Conservation (phyloP, 2,329 filamentous ascomycete species). For the Colletotrichum costaricense region DNA sequence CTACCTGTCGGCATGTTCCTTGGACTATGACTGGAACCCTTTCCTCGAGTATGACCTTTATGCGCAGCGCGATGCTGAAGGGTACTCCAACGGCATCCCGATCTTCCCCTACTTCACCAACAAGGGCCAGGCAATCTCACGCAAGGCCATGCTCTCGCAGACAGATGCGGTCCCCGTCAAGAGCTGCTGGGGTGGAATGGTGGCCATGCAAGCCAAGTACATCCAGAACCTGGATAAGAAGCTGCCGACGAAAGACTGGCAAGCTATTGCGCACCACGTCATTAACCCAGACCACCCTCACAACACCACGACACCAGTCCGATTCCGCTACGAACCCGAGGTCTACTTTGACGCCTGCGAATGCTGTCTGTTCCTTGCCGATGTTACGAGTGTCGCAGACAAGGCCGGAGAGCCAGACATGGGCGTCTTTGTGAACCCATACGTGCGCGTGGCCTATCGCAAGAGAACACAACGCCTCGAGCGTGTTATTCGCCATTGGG, state of each 20-base stretch:
- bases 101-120: constrained; percentile 76
- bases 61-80: constrained; percentile 75
- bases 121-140: constrained; percentile 62
- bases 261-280: constrained; percentile 37
- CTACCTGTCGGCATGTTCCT: constrained; percentile 77
- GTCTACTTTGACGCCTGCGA: constrained; percentile 73
- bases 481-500: constrained; percentile 68
- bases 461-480: constrained; percentile 24
- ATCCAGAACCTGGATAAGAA: constrained; percentile 57
- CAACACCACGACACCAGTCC: constrained; percentile 38
- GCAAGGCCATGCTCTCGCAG: constrained; percentile 71
- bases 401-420: constrained; percentile 37
- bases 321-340: constrained; percentile 63
- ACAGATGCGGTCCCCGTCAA: constrained; percentile 75
- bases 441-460: constrained; percentile 77
- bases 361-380: constrained; percentile 69
- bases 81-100: constrained; percentile 70
- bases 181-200: constrained; percentile 84
- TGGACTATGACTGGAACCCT: constrained; percentile 74
- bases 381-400: constrained; percentile 53
- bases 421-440: constrained; percentile 81
- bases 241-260: constrained; percentile 48
- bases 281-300: constrained; percentile 47
- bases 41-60: constrained; percentile 81
- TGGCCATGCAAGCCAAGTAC: constrained; percentile 71